Evolutionary conservation across 1,139 yeast species (phyloP).

Genomic region (Tardiomyces digboiensis): DNA sequence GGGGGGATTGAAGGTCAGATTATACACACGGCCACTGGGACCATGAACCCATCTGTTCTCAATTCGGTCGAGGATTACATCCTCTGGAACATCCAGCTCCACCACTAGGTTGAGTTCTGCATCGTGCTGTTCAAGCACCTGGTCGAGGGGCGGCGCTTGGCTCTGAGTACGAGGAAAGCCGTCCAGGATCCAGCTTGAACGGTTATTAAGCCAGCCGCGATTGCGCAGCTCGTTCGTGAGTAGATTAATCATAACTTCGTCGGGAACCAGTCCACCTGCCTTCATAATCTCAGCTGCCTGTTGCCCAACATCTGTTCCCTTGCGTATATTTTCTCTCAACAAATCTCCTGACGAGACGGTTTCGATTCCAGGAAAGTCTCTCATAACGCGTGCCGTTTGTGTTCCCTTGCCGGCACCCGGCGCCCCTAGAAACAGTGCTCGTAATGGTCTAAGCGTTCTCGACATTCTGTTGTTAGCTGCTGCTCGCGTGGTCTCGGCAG

Average conservation of each 20-base stretch:
- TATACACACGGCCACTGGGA: constrained; percentile 81
- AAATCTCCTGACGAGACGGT: constrained; percentile 81
- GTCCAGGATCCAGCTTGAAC: constrained; percentile 66
- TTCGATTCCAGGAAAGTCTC: constrained; percentile 38
- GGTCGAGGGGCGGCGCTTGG: constrained; percentile 59
- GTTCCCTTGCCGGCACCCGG: constrained; percentile 97
- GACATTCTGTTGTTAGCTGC: not conserved
- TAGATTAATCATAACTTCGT: constrained; percentile 51
- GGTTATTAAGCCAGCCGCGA: constrained; percentile 37
- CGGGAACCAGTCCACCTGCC: constrained; percentile 67
- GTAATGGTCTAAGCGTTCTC: constrained; percentile 33
- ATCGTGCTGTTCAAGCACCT: constrained; percentile 31
- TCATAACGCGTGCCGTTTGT: constrained; percentile 56
- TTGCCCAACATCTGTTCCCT: constrained; percentile 45
- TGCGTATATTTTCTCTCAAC: constrained; percentile 55
- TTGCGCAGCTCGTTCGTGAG: constrained; percentile 41
- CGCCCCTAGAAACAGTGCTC: constrained; percentile 75
- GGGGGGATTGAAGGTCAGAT: constrained; percentile 83
- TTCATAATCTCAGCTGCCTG: constrained; percentile 48
- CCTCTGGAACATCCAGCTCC: constrained; percentile 75
- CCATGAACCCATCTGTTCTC: constrained; percentile 80
- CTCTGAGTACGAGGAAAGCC: constrained; percentile 80
- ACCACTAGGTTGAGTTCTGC: constrained; percentile 62
- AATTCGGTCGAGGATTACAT: constrained; percentile 68
- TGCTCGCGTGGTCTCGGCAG: too few species aligned